Base-by-base conservation (phyloP, 2,329 filamentous ascomycete genomes). In the Beauveria sp. region DNA sequence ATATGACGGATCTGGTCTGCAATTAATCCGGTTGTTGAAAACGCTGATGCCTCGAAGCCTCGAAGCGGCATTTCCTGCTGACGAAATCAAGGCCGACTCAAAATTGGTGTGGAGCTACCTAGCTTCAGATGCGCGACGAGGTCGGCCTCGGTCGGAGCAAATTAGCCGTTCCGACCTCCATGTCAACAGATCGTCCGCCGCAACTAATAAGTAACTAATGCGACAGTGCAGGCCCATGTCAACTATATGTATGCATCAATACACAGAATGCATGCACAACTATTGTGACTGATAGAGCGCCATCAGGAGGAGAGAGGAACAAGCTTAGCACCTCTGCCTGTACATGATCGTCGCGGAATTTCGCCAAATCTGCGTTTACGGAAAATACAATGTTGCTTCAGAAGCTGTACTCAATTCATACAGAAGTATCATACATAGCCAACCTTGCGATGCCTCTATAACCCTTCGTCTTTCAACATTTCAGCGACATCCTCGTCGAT, bases 401-500 rank as follows among this genome's bases (percentile, higher is more conserved):
- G 20, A 14, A 16, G 20, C 14, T 12, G n/a, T 14, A 22, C 5
- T 49, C 20, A 26, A 22, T 58, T 58, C 22, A 50, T 58, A 58
- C 45, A 58, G 6, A 51, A 42, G 14, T 60, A 53, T 46, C 12
- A 53, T 60, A 46, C 50, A 60, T 7, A 22, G 40, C n/a, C n/a
- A 45, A 12, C 34, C n/a, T 24, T 12, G 40, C 26, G 22, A 22
- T 16, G 16, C n/a, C 12, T 14, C 49, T 53, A 46, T 48, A 12
- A 18, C 8, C 8, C 58, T 45, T 48, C 38, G 16, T 80, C 78
- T 64, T 77, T 76, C 48, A 86, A 73, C 75, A 84, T 82, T 66
- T 82, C 81, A 28, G 78, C 78, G 40, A 85, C 82, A 52, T 85
- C 82, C 0, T 80, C 76, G 64, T 85, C 83, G 55, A 85, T 83